Evolutionary conservation across 805 yeast species (phyloP), one percentile per base, ranked within the genome.

Genomic region (Barnettozyma sucrosica): DNA sequence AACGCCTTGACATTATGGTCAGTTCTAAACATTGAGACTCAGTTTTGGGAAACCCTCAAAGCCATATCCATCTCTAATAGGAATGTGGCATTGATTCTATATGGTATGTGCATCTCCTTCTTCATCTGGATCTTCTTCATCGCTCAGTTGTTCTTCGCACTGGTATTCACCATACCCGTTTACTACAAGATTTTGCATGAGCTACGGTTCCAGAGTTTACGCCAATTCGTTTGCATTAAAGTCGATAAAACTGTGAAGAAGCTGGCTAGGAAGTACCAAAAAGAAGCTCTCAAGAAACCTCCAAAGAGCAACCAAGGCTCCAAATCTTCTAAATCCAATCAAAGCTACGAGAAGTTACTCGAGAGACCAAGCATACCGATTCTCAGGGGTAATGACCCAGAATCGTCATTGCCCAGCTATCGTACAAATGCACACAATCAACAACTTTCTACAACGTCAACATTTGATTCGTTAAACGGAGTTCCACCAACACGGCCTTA

Each of bases 21-120:
- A 2, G 77, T 75, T 5, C 58, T 76, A 18, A 58, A 73, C 13
- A 56, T 66, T 16, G 61, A 62, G 32, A 49, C 58, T 7, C 62
- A 58, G 14, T 63, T 72, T 45, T 49, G 53, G 55, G 49, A 48
- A 1, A 78, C 81, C 39, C 74, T 88, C 41, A 68, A 70, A 52
- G 53, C 64, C 3, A 77, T 86, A 14, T 88, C 92, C n/a, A 62
- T 69, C 14, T 70, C 78, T 13, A 81, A 85, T 59, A 66, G 77
- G 51, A 68, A 74, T 39, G 83, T 85, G 58, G 87, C 95, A 2
- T 66, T 88, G n/a, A 75, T 88, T 21, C 62, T 89, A 23, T 77
- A 88, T 24, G 74, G 85, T 54, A 87, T 88, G 92, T 70, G 84
- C 36, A 72, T 85, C 48, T 85, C 95, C 2, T 79, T 89, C 56